Evolutionary conservation across 148 eudicot species (phyloP), one percentile per base, ranked within the genome.

Genomic region (Linanthus parryae): DNA sequence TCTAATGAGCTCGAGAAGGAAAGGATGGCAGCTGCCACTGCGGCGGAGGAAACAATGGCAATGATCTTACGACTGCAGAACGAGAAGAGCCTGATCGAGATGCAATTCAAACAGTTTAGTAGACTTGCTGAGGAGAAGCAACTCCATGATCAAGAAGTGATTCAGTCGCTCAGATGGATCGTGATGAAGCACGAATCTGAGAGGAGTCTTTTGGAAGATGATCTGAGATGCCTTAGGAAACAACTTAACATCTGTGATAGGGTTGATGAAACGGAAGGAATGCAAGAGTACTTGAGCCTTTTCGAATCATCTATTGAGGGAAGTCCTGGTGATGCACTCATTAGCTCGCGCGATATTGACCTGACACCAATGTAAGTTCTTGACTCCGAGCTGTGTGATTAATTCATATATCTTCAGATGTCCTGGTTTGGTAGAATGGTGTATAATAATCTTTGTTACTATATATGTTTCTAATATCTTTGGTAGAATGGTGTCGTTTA

Each of bases 41-140:
- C 96, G 20, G 83, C 85, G n/a, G 81, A 73, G 39, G 98, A 91
- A 55, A 74, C 98, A 17, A 87, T 92, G 96, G 79, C 98, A 0
- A 84, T 87, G 98, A 84, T 92, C 48, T 54, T 75, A 59, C 70
- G 88, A 36, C 80, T 87, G 33, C 98, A 92, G 68, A 77, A 70
- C 3, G 90, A 87, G 51, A 87, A 81, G 64, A 71, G 90, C 42
- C 58, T 71, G 59, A 57, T 87, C 20, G 85, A 81, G 38, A 68
- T 84, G 63, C 76, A 77, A 38, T 65, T 49, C 14, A 79, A 71
- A 41, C 96, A 92, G 22, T 65, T 60, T 66, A 73, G 71, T 28
- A 73, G 90, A 46, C 46, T 72, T 50, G 67, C 65, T 1, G 85
- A 92, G 63, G 88, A 92, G 75, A 84, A 75, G 57, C 83, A 83